phyloP scores from a whole-genome alignment of 2,329 filamentous ascomycete genomes.

The Aureobasidium sp. region DNA sequence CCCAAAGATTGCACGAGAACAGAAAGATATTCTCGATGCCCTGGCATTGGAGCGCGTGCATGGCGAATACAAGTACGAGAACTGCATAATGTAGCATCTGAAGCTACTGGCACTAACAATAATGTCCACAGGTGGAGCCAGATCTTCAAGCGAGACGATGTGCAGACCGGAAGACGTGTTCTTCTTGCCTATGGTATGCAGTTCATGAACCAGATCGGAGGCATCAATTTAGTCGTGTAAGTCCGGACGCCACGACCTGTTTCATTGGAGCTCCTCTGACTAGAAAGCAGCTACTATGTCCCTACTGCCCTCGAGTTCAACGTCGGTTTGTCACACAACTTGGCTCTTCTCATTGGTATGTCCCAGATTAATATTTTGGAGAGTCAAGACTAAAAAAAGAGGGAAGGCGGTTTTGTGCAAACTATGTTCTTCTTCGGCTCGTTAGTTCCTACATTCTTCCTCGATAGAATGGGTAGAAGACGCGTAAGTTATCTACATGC shows the following conservation, averaged over 20 bases:
- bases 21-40: slow-evolving; percentile 31
- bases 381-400: too few relatives aligned
- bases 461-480: slow-evolving; percentile 35
- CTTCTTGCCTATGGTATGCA: slow-evolving; percentile 35
- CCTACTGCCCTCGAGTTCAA: slow-evolving; percentile 41
- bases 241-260: background rate
- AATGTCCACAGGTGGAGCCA: slow-evolving; percentile 26
- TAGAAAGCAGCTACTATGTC: slow-evolving; percentile 32
- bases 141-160: slow-evolving; percentile 33
- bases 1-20: slow-evolving; percentile 26
- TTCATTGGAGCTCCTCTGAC: background rate
- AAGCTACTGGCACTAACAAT: background rate
- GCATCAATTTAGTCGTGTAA: slow-evolving; percentile 35
- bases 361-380: background rate
- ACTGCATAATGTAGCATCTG: accelerated
- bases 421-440: slow-evolving; percentile 36
- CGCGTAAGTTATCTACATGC: background rate
- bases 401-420: slow-evolving; percentile 34
- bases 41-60: slow-evolving; percentile 31
- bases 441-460: slow-evolving; percentile 40
- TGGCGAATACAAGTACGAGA: slow-evolving; percentile 29
- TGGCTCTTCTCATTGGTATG: slow-evolving; percentile 38
- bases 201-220: slow-evolving; percentile 35
- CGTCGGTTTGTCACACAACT: slow-evolving; percentile 39
- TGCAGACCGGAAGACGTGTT: slow-evolving; percentile 35